These are phyloP conservation scores for Crinitomyces ghanaensis DNA, from an alignment of 805 yeast genomes.

Conservation along the genomic window DNA sequence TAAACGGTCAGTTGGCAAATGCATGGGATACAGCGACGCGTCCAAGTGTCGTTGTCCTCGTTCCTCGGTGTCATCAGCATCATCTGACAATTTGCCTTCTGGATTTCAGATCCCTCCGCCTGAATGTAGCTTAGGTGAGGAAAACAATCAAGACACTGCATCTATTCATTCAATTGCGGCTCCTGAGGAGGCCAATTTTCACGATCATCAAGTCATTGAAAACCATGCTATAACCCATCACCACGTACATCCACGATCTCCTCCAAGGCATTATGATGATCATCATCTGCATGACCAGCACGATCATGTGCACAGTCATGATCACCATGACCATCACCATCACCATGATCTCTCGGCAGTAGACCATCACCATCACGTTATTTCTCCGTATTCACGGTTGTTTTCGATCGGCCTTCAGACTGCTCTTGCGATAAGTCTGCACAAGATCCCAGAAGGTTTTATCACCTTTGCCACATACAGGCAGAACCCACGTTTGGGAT, in stretches of 20 bases:
- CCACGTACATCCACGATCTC: too few species aligned
- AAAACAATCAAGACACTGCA: conserved; percentile 4
- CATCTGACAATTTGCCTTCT: too few species aligned
- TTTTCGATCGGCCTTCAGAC: conserved; percentile 86
- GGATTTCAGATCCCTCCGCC: too few species aligned
- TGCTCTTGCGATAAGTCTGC: conserved; percentile 73
- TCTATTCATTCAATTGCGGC: neutral
- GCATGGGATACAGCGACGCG: conserved; percentile 43
- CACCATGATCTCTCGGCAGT: conserved; percentile 5
- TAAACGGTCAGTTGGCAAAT: conserved; percentile 31
- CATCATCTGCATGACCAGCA: too few species aligned
- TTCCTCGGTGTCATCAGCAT: too few species aligned
- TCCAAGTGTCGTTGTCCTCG: too few species aligned
- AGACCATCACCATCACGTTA: conserved; percentile 65
- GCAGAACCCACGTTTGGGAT: conserved; percentile 58
- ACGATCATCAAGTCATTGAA: neutral
- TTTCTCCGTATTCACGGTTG: conserved; percentile 66
- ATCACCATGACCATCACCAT: conserved; percentile 9
- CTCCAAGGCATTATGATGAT: too few species aligned
- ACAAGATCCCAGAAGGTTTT: conserved; percentile 92
- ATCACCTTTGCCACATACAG: conserved; percentile 69
- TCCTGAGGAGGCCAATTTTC: too few species aligned
- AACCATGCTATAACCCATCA: neutral
- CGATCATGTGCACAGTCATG: conserved; percentile 8
- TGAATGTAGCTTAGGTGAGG: too few species aligned